These are phyloP conservation scores for Blastomyces silverae DNA, from an alignment of 2,329 filamentous ascomycete species.

Conservation along the genomic window DNA sequence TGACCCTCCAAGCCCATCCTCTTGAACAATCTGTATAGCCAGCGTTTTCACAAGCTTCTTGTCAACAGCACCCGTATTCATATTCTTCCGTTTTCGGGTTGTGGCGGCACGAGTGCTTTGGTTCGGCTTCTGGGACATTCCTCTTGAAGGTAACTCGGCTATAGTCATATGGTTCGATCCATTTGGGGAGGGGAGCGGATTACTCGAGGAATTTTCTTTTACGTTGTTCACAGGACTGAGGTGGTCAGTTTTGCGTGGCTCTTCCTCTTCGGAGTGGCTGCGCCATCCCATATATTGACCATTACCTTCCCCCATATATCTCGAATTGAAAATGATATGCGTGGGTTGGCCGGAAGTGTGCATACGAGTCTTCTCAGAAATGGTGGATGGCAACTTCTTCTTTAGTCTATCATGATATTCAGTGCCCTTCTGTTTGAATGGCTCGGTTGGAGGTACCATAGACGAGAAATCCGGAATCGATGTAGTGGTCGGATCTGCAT, in stretches of 20 bases:
- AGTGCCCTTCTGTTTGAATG: background rate
- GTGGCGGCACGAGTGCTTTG: constrained; percentile 18
- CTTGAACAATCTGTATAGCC: constrained; percentile 40
- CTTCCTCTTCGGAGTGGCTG: background rate
- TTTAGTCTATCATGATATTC: background rate
- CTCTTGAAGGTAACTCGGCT: background rate
- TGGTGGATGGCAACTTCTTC: background rate
- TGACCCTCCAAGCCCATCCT: constrained; percentile 39
- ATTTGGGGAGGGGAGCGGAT: background rate
- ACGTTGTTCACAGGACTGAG: background rate
- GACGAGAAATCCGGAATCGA: background rate
- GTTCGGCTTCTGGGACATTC: background rate
- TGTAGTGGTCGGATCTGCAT: background rate
- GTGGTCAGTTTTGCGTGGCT: background rate
- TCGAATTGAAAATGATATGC: background rate
- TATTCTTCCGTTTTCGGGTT: constrained; percentile 35
- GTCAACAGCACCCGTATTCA: constrained; percentile 26
- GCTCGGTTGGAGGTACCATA: background rate
- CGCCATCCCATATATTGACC: background rate
- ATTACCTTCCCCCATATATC: background rate
- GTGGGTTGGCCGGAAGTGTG: background rate
- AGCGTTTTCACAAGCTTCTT: constrained; percentile 25
- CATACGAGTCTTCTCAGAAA: background rate
- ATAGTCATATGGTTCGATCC: background rate
- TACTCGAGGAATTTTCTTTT: background rate